Base-by-base conservation (phyloP, 495 filamentous ascomycete species). In the Lindgomyces ingoldianus region DNA sequence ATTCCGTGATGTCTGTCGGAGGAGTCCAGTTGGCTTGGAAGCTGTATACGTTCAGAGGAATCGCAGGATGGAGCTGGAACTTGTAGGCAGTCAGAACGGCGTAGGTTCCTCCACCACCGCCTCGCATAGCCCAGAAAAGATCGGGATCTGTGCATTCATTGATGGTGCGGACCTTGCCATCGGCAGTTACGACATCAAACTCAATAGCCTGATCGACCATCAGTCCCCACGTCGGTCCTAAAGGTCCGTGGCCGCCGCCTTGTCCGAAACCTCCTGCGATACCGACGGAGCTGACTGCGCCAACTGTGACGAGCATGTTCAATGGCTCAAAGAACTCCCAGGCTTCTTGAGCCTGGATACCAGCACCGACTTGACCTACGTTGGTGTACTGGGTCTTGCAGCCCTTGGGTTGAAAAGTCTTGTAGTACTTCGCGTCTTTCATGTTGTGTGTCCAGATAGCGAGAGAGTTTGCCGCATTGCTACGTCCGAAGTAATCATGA, bases 401-500 rank as follows among this genome's bases (percentile, higher is more conserved):
- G 3, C 56, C 53, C 45, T 58, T 46, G 16, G 62, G 57, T 26
- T 44, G 36, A 30, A 72, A 72, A 3, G 26, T 30, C 30, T 57
- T 30, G 26, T 61, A 58, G 47, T 59, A 68, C 33, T 47, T 46
- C 16, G 41, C 45, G 16, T 62, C 52, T 27, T 64, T 62, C 55
- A 69, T 65, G 29, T 64, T 68, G 50, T 69, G 56, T 1, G 62
- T 66, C 69, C 69, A 71, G 10, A 71, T 45, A 42, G 65, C 69
- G 6, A 71, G 57, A 3, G 69, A 69, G 41, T 65, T 65, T 10
- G 65, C 60, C 0, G 56, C 57, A 29, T 27, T 59, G 46, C 55
- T 62, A 3, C 69, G 65, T 10, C 69, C 70, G 48, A 65, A 68
- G 47, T 67, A 72, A 33, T 72, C 70, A 59, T 72, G 70, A 19